Base-by-base conservation (phyloP, 78 protist species). In the Creolimax fragrantissima region DNA sequence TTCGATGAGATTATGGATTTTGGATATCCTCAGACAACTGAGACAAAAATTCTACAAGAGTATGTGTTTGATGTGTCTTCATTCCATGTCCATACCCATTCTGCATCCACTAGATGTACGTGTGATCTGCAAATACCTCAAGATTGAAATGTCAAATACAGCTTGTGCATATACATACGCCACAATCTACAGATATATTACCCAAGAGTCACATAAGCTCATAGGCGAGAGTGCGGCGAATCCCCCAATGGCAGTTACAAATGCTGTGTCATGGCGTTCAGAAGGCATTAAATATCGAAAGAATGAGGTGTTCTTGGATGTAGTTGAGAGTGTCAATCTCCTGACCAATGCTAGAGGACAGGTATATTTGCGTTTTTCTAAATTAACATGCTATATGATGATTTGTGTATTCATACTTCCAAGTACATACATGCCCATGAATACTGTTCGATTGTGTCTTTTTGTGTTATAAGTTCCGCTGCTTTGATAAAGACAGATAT, bases 1-100 rank as follows among this genome's bases (percentile, higher is more conserved):
- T 93, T 99, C 81, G 99, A 99, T 83, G 99, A 99, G 93, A 98
- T 98, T 98, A 96, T 98, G 98, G 99, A 99, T 89, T 98, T 96
- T 88, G 99, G 99, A 24, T 96, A 96, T 85, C 99, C 98, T 36
- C 99, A 98, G 95, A 74, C 89, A 11, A 91, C 92, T 5, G 92
- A 91, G 41, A 91, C 92, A 45, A 96, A 95, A 93, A 93, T 96
- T 88, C 92, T 96, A 41, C 96, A 96, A 85, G 96, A 95, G 93
- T 89, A 58, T 37, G 94, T 90, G 3, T 4, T n/a, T 3, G n/a
- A n/a, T n/a, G n/a, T n/a, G n/a, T n/a, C n/a, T n/a, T n/a, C n/a
- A n/a, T n/a, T n/a, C n/a, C n/a, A n/a, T n/a, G n/a, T n/a, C n/a
- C n/a, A n/a, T n/a, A n/a, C n/a, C 7, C 24, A 85, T 35, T 7